Evolutionary conservation across 176 grass and related monocot species (phyloP), one percentile per base, ranked within the genome.

Genomic region (Saccharum officinarum): DNA sequence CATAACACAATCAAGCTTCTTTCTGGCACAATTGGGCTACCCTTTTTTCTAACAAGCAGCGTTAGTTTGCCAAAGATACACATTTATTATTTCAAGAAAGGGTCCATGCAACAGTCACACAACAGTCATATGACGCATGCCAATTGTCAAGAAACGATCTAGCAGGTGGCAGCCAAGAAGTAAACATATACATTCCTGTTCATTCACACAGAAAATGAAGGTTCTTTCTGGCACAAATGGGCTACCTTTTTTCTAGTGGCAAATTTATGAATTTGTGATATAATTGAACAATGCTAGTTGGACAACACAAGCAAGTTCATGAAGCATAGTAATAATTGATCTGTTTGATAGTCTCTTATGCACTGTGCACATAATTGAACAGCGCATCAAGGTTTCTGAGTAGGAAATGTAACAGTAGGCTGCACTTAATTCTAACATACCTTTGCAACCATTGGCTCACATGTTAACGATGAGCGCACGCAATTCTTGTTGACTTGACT

Each of bases 71-170:
- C 0, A 69, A 31, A 16, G 3, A n/a, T 70, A 7, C 67, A 20
- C 55, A 80, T 25, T 45, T 46, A 67, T 37, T 28, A 59, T 28
- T 30, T 75, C 11, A 78, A 64, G 8, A 47, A 33, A 76, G 31
- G 0, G 34, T 18, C 40, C 28, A 28, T 1, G 28, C 28, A 28
- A 28, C 28, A 28, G 28, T 28, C 20, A 33, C 41, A 66, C 28
- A 28, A 6, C 14, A 55, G 52, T 22, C 37, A 41, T 40, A 41
- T 69, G 55, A 71, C 7, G 16, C 17, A 73, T 63, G 80, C 2
- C 33, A 17, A 52, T 23, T 83, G 52, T 46, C 71, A 59, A 68
- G 40, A 40, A 77, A 78, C 26, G 17, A 69, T 69, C 31, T 67
- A 67, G 13, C 28, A 28, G 28, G 28, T 28, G 1, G 28, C 30